A percentile compares a stretch with the other conserved stretches of the same genome.
These are phyloP conservation scores for Seminavis robusta DNA, from an alignment of 108 stramenopile species.

Conservation along the genomic window DNA sequence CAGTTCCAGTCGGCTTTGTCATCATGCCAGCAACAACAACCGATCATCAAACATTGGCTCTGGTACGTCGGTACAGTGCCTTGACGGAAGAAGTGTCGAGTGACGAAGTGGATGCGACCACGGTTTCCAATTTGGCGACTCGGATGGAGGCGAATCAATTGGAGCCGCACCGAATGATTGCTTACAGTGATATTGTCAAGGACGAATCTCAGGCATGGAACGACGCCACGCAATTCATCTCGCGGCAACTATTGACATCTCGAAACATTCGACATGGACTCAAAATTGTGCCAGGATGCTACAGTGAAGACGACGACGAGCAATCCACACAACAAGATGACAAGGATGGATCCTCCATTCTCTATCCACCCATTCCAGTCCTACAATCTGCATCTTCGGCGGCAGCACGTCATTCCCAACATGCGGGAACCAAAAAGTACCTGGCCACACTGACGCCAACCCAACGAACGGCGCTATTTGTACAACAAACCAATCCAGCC, in stretches of 20 bases:
- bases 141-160: slow-evolving; percentile 27
- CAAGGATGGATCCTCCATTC: slow-evolving; percentile 44
- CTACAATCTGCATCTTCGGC: slow-evolving; percentile 19
- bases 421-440: slow-evolving; percentile 62
- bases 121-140: slow-evolving; percentile 32
- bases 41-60: slow-evolving; percentile 20
- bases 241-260: neutral
- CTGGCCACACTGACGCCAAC: slow-evolving; percentile 42
- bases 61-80: slow-evolving; percentile 59
- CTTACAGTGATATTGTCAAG: slow-evolving; percentile 33
- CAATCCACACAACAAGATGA: slow-evolving; percentile 1
- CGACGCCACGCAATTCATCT: neutral
- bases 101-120: slow-evolving; percentile 43
- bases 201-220: slow-evolving; percentile 10
- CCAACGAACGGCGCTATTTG: slow-evolving; percentile 54
- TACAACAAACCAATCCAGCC: slow-evolving; percentile 6
- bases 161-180: slow-evolving; percentile 22
- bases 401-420: slow-evolving; percentile 21
- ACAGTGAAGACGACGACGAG: neutral
- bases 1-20: slow-evolving; percentile 26
- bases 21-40: neutral
- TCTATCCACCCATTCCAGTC: slow-evolving; percentile 72
- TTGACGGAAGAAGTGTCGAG: slow-evolving; percentile 74
- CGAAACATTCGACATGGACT: neutral
- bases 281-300: slow-evolving; percentile 11